Conservation (phyloP, 2,329 filamentous ascomycete genomes). For the Venturia carpophila region DNA sequence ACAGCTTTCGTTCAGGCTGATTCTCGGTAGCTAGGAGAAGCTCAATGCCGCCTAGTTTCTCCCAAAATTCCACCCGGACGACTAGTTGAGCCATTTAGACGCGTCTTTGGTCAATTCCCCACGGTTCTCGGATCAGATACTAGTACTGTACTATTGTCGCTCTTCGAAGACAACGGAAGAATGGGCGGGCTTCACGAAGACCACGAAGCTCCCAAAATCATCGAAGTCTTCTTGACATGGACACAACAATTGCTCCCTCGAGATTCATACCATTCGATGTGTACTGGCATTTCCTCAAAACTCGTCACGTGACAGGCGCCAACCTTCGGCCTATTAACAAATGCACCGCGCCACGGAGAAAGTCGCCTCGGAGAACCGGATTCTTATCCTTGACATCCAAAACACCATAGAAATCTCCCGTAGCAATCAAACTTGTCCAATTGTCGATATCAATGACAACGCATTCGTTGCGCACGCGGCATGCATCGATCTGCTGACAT, state of each 20-base stretch:
- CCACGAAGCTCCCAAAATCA: not conserved
- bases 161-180: not conserved
- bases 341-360: slow-evolving; percentile 3
- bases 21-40: too few relatives aligned
- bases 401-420: not conserved
- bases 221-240: too few relatives aligned
- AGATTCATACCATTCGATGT: too few relatives aligned
- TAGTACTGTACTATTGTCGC: too few relatives aligned
- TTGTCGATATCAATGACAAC: not conserved
- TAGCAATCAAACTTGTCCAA: not conserved
- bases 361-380: slow-evolving; percentile 2
- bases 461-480: not conserved
- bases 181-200: too few relatives aligned
- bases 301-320: not conserved
- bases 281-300: not conserved
- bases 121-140: too few relatives aligned
- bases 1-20: too few relatives aligned
- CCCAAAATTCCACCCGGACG: too few relatives aligned
- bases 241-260: too few relatives aligned
- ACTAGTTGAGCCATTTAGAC: not conserved
- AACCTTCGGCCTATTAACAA: not conserved
- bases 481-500: slow-evolving; percentile 4
- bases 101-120: not conserved
- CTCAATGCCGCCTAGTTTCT: too few relatives aligned
- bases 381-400: not conserved